Conservation (phyloP, 2,329 filamentous ascomycete genomes). For the Aspergillus tubingensis region DNA sequence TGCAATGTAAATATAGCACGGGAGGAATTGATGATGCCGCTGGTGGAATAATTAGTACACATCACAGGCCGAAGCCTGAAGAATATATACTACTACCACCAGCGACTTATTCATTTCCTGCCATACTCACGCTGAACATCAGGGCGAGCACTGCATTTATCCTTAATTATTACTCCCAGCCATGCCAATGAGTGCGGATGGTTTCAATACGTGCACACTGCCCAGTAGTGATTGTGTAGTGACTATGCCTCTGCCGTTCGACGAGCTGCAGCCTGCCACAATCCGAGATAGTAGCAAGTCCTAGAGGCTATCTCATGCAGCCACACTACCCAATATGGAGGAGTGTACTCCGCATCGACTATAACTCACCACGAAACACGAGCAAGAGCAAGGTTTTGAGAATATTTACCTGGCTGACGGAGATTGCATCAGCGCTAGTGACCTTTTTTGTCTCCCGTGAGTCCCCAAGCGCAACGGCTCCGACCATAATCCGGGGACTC, state of each 20-base stretch:
- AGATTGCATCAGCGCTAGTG: not conserved
- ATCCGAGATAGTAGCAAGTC: not conserved
- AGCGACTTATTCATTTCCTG: not conserved
- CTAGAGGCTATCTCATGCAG: not conserved
- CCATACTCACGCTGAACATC: not conserved
- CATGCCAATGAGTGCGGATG: not conserved
- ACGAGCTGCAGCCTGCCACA: not conserved
- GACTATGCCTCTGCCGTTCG: not conserved
- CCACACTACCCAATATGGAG: not conserved
- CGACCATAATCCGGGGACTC: slow-evolving; percentile 1
- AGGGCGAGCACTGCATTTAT: not conserved
- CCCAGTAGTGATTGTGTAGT: not conserved
- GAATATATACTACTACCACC: not conserved
- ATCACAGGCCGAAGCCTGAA: not conserved
- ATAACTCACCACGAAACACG: not conserved
- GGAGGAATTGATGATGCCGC: not conserved
- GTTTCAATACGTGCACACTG: not conserved
- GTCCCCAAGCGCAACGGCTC: slow-evolving; percentile 1
- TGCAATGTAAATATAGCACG: not conserved
- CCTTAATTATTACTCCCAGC: not conserved
- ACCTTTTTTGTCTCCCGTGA: not conserved
- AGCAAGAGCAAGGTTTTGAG: not conserved
- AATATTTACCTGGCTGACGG: not conserved
- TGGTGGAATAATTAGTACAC: not conserved
- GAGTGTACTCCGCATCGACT: not conserved